Evolutionary conservation across 1,139 yeast species (phyloP).

Genomic region (Saccharomyces hybrid): DNA sequence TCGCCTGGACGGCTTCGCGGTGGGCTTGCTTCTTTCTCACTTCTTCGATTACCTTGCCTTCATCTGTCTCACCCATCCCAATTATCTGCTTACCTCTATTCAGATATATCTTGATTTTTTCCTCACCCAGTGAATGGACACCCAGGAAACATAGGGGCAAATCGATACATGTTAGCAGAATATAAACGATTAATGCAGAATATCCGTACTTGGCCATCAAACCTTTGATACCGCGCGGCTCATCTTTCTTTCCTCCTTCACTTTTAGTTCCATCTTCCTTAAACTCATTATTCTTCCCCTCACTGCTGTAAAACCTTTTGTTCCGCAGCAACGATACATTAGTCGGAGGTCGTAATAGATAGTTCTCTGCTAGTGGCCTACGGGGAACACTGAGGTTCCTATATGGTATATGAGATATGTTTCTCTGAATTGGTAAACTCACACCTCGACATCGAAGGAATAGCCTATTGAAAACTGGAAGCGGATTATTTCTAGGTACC

Average conservation of each 20-base stretch:
- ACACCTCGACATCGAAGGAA: background rate
- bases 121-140: conserved; percentile 84
- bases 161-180: conserved; percentile 63
- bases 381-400: background rate
- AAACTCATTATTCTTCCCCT: background rate
- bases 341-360: background rate
- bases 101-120: conserved; percentile 60
- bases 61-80: conserved; percentile 47
- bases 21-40: conserved; percentile 17
- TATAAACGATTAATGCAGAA: conserved; percentile 80
- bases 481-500: background rate
- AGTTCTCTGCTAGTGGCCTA: background rate
- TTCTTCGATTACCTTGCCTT: conserved; percentile 26
- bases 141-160: conserved; percentile 73
- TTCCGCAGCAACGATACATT: background rate
- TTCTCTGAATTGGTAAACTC: background rate
- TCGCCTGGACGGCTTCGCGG: conserved; percentile 5
- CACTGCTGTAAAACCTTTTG: background rate
- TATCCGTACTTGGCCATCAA: conserved; percentile 83
- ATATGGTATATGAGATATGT: background rate
- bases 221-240: conserved; percentile 38
- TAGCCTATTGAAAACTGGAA: background rate
- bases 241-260: background rate
- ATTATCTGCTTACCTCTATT: conserved; percentile 50
- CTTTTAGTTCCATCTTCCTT: background rate